Evolutionary conservation across 768 basidiomycete species (phyloP).

Genomic region (Sarcodon aspratus): DNA sequence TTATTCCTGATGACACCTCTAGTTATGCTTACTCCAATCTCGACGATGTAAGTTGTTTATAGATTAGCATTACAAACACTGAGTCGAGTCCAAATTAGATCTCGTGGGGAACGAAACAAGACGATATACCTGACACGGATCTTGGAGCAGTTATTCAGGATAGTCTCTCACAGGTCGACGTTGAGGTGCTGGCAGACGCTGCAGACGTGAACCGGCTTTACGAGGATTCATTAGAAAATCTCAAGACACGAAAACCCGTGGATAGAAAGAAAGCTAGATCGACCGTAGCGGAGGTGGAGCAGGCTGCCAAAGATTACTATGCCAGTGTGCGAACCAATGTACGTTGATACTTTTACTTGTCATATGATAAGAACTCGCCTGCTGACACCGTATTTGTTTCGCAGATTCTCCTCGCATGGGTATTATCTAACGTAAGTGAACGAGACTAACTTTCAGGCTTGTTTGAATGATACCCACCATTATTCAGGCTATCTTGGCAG

Average conservation of each 20-base stretch:
- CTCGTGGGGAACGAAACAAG: conserved; percentile 96
- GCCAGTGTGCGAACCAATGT: conserved; percentile 80
- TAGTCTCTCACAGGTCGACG: conserved; percentile 71
- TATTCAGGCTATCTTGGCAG: conserved; percentile 52
- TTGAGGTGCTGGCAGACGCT: conserved; percentile 73
- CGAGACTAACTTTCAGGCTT: not conserved
- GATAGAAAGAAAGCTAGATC: conserved; percentile 19
- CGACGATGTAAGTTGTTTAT: conserved; percentile 50
- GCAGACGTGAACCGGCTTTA: conserved; percentile 80
- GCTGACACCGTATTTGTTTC: not conserved
- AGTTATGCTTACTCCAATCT: conserved; percentile 83
- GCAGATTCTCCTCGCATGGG: conserved; percentile 69
- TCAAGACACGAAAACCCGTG: conserved; percentile 43
- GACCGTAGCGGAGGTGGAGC: conserved; percentile 53
- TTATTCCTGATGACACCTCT: conserved; percentile 13
- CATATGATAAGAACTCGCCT: not conserved
- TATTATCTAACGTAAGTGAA: conserved; percentile 62
- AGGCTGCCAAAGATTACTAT: conserved; percentile 76
- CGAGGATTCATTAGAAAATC: conserved; percentile 69
- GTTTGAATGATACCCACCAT: not conserved
- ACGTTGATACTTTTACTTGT: conserved; percentile 4
- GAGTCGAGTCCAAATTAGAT: conserved; percentile 31
- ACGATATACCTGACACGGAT: conserved; percentile 58
- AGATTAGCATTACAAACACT: too few relatives aligned
- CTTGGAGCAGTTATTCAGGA: conserved; percentile 80